Evolutionary conservation across 164 flowering plant genomes (phyloP).

Genomic region (Platanus orientalis): DNA sequence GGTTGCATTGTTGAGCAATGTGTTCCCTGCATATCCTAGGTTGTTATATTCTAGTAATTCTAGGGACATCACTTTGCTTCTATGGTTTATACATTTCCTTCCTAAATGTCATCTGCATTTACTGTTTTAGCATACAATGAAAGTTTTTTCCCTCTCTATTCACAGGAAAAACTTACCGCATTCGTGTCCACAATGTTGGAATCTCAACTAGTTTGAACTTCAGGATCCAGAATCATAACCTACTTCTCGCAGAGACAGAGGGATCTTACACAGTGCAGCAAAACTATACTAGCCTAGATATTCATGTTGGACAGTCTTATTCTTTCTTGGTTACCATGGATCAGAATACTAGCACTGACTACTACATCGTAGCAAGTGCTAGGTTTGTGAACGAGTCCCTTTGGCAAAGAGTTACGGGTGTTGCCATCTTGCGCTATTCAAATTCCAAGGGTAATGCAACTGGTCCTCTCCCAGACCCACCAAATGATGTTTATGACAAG

Average conservation of each 20-base stretch:
- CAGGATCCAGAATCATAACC: constrained; percentile 83
- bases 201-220: constrained; percentile 87
- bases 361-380: constrained; percentile 96
- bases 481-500: constrained; percentile 79
- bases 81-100: not conserved
- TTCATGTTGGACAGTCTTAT: constrained; percentile 97
- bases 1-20: too few species aligned
- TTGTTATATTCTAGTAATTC: too few species aligned
- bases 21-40: too few species aligned
- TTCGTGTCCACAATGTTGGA: constrained; percentile 94
- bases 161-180: constrained; percentile 89
- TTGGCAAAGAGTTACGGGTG: constrained; percentile 90
- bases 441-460: constrained; percentile 79
- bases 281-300: constrained; percentile 87
- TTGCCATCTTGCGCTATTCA: constrained; percentile 74
- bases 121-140: not conserved
- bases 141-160: not conserved
- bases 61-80: not conserved
- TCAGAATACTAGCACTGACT: constrained; percentile 90
- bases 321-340: constrained; percentile 93
- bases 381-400: constrained; percentile 80
- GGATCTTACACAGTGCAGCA: constrained; percentile 96
- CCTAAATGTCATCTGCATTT: not conserved
- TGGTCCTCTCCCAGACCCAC: constrained; percentile 84
- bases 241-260: constrained; percentile 82